These are phyloP conservation scores for Xylaria flabelliformis DNA, from an alignment of 495 filamentous ascomycete species.

Conservation along the genomic window DNA sequence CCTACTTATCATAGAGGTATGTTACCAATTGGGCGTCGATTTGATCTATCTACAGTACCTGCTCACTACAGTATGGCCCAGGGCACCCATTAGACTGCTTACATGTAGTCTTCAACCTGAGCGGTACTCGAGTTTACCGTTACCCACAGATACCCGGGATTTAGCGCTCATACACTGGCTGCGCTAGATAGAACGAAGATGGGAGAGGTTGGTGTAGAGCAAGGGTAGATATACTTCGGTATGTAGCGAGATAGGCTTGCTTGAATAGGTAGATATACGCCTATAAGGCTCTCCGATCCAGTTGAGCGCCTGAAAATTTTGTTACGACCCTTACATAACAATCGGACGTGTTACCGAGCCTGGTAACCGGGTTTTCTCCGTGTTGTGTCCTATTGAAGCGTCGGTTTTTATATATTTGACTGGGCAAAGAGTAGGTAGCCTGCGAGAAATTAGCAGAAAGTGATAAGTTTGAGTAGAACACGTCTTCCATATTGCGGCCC, in stretches of 20 bases:
- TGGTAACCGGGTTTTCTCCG: conserved; percentile 1
- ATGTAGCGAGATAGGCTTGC: not conserved
- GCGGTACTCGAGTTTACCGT: conserved; percentile 16
- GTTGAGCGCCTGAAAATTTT: not conserved
- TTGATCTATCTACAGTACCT: not conserved
- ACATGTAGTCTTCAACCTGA: not conserved
- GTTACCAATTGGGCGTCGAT: not conserved
- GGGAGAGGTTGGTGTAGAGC: not conserved
- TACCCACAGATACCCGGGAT: conserved; percentile 20
- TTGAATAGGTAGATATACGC: conserved; percentile 5
- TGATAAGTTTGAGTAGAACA: not conserved
- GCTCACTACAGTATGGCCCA: not conserved
- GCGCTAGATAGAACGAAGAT: conserved; percentile 10
- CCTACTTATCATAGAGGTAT: not conserved
- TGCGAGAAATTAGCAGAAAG: not conserved
- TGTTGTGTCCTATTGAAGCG: too few relatives aligned
- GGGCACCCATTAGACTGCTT: conserved; percentile 3
- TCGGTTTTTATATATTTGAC: not conserved
- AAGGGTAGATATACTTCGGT: not conserved
- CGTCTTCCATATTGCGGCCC: not conserved
- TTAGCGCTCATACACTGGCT: conserved; percentile 13
- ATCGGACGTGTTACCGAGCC: conserved; percentile 6
- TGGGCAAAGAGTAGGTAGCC: not conserved
- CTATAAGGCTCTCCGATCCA: not conserved
- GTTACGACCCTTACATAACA: not conserved